Evolutionary conservation across 257 asterid species (phyloP).

Genomic region (Orobanche coerulescens): DNA sequence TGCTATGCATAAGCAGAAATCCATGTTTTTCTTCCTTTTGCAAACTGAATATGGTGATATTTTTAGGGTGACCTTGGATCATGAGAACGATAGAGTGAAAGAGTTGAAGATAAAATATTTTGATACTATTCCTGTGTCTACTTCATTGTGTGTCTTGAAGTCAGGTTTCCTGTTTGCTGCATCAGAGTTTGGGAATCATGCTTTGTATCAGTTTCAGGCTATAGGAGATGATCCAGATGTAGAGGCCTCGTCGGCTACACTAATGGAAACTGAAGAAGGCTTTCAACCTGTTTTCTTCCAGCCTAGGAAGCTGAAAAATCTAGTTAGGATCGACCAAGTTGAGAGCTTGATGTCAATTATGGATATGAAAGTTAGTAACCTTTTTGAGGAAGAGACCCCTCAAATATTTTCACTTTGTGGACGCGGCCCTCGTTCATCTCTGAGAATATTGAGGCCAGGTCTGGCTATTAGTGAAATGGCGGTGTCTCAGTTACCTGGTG

Average conservation of each 20-base stretch:
- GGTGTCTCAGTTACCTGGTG: constrained; percentile 94
- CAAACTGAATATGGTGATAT: constrained; percentile 97
- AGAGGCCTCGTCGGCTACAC: constrained; percentile 83
- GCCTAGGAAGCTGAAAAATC: constrained; percentile 92
- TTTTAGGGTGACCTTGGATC: constrained; percentile 83
- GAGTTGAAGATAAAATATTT: constrained; percentile 90
- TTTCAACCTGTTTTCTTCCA: constrained; percentile 96
- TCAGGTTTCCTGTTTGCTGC: constrained; percentile 97
- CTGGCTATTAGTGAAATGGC: constrained; percentile 99
- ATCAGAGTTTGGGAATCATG: constrained; percentile 97
- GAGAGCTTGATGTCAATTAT: constrained; percentile 95
- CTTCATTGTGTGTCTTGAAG: constrained; percentile 90
- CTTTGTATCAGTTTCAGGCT: constrained; percentile 90
- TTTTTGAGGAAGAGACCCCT: constrained; percentile 95
- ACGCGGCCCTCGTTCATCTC: constrained; percentile 89
- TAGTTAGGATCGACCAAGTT: constrained; percentile 80
- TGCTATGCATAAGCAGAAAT: constrained; percentile 86
- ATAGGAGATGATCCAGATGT: constrained; percentile 95
- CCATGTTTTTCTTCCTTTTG: constrained; percentile 95
- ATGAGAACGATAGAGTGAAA: constrained; percentile 69
- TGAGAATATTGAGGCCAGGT: constrained; percentile 84
- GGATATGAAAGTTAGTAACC: constrained; percentile 87
- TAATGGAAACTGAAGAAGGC: constrained; percentile 98
- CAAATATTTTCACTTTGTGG: constrained; percentile 94
- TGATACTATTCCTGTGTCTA: constrained; percentile 90